phyloP scores from a whole-genome alignment of 176 grass and related monocot genomes.

The Oryza glumipatula region DNA sequence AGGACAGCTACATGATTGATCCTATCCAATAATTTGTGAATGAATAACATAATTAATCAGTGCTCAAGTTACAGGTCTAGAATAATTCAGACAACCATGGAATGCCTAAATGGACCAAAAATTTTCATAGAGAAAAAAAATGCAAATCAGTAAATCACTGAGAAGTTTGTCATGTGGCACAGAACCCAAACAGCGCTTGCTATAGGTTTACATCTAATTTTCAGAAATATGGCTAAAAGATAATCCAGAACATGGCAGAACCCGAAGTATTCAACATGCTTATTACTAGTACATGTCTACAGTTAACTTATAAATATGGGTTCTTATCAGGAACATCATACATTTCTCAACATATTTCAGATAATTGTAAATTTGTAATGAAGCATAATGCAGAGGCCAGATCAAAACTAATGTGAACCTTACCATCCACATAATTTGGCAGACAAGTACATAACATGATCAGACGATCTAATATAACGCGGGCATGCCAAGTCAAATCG shows the following conservation, averaged over 20 bases:
- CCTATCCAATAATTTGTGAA: background rate
- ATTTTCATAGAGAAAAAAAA: no score
- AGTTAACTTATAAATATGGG: background rate
- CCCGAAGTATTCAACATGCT: background rate
- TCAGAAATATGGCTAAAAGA: no score
- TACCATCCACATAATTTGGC: background rate
- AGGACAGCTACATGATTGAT: no score
- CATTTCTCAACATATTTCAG: background rate
- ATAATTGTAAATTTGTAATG: background rate
- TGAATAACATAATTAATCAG: background rate
- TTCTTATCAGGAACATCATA: background rate
- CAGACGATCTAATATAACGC: background rate
- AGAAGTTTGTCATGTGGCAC: no score
- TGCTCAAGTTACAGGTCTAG: no score
- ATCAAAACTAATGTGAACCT: background rate
- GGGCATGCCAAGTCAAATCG: background rate
- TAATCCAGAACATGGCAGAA: no score
- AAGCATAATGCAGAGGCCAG: background rate
- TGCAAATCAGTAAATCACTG: no score
- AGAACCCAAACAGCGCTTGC: no score
- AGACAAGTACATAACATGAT: background rate
- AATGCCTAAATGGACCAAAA: background rate
- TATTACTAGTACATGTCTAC: background rate
- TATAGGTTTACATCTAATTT: no score
- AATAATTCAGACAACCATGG: no score